Conservation (phyloP, 768 basidiomycete species). For the Coprinopsis cinerea region DNA sequence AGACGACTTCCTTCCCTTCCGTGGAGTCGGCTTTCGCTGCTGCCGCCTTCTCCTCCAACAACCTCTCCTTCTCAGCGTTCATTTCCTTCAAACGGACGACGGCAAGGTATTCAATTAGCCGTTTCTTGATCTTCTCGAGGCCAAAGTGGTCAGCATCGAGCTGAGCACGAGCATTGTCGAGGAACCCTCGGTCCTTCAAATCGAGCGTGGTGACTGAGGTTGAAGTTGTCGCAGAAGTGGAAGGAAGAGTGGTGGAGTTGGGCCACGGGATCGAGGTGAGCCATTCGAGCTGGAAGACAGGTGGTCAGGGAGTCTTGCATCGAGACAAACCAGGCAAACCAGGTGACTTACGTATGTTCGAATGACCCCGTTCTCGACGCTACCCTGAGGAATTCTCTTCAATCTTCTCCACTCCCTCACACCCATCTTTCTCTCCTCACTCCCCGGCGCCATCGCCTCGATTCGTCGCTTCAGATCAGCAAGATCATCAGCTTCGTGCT, state of each 20-base stretch:
- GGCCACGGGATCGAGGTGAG: conserved; percentile 83
- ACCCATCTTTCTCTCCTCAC: conserved; percentile 79
- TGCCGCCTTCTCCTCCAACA: conserved; percentile 16
- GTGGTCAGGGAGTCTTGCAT: background rate
- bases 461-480: conserved; percentile 67
- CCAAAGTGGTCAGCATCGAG: conserved; percentile 91
- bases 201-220: conserved; percentile 9
- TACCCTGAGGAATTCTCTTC: conserved; percentile 83
- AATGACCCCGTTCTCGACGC: conserved; percentile 88
- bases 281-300: conserved; percentile 70
- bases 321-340: conserved; percentile 14
- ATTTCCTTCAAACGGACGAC: conserved; percentile 63
- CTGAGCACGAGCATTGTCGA: conserved; percentile 65
- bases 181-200: conserved; percentile 52
- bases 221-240: conserved; percentile 13
- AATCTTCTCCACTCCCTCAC: conserved; percentile 79
- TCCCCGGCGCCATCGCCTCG: conserved; percentile 64
- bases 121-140: conserved; percentile 86
- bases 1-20: conserved; percentile 23
- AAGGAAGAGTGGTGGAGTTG: conserved; percentile 28
- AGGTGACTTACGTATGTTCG: conserved; percentile 63
- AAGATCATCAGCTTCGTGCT: conserved; percentile 76
- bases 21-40: conserved; percentile 16
- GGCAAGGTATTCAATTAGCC: conserved; percentile 87
- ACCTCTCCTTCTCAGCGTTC: conserved; percentile 32